phyloP scores from a whole-genome alignment of 225 moss, liverwort and hornwort species.

The Climacium dendroides region DNA sequence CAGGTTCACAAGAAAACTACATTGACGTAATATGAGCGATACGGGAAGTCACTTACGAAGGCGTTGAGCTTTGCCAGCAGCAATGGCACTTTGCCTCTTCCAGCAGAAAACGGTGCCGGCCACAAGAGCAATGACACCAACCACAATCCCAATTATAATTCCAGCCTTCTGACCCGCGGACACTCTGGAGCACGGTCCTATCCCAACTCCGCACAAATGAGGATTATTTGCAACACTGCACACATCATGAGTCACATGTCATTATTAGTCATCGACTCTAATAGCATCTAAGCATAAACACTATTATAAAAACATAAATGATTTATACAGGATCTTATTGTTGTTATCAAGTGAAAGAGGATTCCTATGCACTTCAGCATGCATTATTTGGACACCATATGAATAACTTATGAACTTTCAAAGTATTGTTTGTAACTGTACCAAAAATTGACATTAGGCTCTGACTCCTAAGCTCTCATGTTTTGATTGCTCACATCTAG shows the following conservation, averaged over 20 bases:
- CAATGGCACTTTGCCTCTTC: constrained; percentile 3
- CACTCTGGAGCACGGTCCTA: constrained; percentile 41
- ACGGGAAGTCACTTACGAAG: constrained; percentile 17
- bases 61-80: constrained; percentile 24
- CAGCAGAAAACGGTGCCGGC: background rate
- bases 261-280: background rate
- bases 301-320: background rate
- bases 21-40: background rate
- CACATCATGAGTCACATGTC: background rate
- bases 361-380: background rate
- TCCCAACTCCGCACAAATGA: constrained; percentile 63
- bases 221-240: constrained; percentile 74
- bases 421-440: background rate
- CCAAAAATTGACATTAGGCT: background rate
- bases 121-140: constrained; percentile 2
- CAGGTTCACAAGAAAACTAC: background rate
- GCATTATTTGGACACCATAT: background rate
- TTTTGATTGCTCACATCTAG: background rate
- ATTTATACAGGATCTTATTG: accelerated
- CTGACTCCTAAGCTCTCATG: no score
- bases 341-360: background rate
- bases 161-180: constrained; percentile 39
- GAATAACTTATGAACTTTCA: background rate
- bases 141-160: constrained; percentile 13
- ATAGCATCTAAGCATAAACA: background rate